Conservation (phyloP, 768 basidiomycete species). For the Cystofilobasidium capitatum region DNA sequence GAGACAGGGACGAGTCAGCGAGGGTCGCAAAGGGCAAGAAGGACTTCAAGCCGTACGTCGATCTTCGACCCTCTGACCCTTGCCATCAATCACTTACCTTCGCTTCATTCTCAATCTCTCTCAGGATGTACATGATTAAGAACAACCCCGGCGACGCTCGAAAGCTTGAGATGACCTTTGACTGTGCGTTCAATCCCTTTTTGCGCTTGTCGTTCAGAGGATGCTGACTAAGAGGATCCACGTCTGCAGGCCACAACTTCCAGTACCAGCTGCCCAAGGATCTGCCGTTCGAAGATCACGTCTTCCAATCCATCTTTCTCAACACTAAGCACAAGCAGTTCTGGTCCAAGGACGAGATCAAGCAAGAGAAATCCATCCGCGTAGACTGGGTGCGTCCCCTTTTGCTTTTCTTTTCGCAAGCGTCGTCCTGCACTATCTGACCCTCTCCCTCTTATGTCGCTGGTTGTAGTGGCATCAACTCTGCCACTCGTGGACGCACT, state of each 20-base stretch:
- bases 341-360: slow-evolving; percentile 42
- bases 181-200: slow-evolving; percentile 1
- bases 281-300: slow-evolving; percentile 39
- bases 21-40: slow-evolving; percentile 35
- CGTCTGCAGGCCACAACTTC: slow-evolving; percentile 30
- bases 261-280: slow-evolving; percentile 38
- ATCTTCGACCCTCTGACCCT: neutral
- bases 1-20: slow-evolving; percentile 39
- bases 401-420: no score
- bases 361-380: slow-evolving; percentile 40
- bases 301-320: slow-evolving; percentile 43
- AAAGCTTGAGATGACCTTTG: slow-evolving; percentile 42
- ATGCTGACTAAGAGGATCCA: no score
- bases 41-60: slow-evolving; percentile 40
- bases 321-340: slow-evolving; percentile 41
- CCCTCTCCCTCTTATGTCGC: neutral
- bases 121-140: slow-evolving; percentile 43
- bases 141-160: slow-evolving; percentile 36
- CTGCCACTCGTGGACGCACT: slow-evolving; percentile 36
- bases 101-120: neutral
- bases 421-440: neutral
- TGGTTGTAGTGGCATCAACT: slow-evolving; percentile 33
- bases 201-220: neutral
- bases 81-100: no score
- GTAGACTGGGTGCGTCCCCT: slow-evolving; percentile 39